Base-by-base conservation (phyloP, 2,329 filamentous ascomycete genomes). In the Myriosclerotinia duriaeana region DNA sequence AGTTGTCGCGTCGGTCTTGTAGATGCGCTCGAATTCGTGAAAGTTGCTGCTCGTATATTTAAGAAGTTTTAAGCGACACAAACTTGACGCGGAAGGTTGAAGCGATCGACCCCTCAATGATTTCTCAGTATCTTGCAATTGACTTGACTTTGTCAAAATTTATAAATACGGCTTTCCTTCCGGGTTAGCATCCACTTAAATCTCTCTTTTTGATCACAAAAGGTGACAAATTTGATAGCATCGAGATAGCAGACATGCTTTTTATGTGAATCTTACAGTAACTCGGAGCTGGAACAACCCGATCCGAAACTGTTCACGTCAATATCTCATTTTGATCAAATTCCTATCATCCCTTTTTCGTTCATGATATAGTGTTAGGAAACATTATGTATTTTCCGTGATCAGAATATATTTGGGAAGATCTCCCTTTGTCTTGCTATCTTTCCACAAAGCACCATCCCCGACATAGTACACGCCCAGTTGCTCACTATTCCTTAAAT, bases 1-100 rank as follows among this genome's bases (percentile, higher is more conserved):
- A 53, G 55, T 59, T 64, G 65, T 67, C 65, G 61, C 65, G 60
- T 67, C 22, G 36, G 61, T 56, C 46, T 26, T 59, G 44, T n/a
- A 66, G 20, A 64, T 66, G 59, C 59, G 60, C 46, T 63, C 42
- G 53, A 58, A 50, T 59, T 48, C 50, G 46, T 52, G 58, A 60
- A 60, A 61, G 54, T 40, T 36, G 22, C 12, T 17, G 40, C 38
- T 55, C 36, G 7, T 14, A 20, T 44, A 22, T 34, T 53, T 61
- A 14, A 55, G 60, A 50, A 64, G 30, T 54, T 64, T 46, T 64
- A 42, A 53, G 54, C 64, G 64, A 61, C 4, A 7, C 26, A 12
- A 48, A 40, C 52, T 46, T 64, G 14, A 34, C 30, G 30, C 17
- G 54, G 64, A 65, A 65, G 64, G 64, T 65, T 9, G 64, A 65